phyloP scores from a whole-genome alignment of 441 rosid species.

The Gossypium lobatum region DNA sequence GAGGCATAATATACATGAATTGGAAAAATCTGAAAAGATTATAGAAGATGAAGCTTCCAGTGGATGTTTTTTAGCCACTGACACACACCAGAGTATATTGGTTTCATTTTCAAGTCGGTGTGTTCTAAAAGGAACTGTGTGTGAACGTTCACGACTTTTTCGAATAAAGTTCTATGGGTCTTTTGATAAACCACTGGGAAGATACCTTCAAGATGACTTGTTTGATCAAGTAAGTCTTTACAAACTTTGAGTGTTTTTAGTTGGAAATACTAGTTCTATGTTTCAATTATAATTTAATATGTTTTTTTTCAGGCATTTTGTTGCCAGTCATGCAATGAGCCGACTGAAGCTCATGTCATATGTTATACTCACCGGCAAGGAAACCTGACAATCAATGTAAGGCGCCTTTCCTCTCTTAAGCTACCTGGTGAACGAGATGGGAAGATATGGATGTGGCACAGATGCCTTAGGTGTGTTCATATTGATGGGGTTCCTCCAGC shows the following conservation, averaged over 20 bases:
- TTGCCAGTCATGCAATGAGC: constrained; percentile 73
- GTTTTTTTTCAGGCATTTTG: constrained; percentile 57
- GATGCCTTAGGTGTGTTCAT: constrained; percentile 80
- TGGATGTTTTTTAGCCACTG: constrained; percentile 68
- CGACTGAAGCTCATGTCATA: constrained; percentile 76
- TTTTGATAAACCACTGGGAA: constrained; percentile 94
- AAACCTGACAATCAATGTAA: constrained; percentile 83
- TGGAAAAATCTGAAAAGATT: constrained; percentile 33
- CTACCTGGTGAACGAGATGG: constrained; percentile 91
- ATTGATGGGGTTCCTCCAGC: constrained; percentile 90
- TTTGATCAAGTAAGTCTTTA: constrained; percentile 61
- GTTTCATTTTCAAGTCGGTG: constrained; percentile 88
- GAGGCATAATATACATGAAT: constrained; percentile 32
- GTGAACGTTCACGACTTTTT: constrained; percentile 79
- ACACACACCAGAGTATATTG: constrained; percentile 80
- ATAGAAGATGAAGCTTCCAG: constrained; percentile 45
- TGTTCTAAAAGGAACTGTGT: constrained; percentile 66
- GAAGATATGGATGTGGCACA: constrained; percentile 99
- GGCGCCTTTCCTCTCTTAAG: constrained; percentile 53
- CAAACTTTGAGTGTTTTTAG: background rate
- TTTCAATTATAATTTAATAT: too few species aligned
- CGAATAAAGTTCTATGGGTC: constrained; percentile 91
- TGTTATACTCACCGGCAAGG: constrained; percentile 95
- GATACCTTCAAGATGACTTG: constrained; percentile 71
- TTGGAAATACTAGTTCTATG: background rate